Base-by-base conservation (phyloP, 345 rosid species). In the Arabis hirsuta region DNA sequence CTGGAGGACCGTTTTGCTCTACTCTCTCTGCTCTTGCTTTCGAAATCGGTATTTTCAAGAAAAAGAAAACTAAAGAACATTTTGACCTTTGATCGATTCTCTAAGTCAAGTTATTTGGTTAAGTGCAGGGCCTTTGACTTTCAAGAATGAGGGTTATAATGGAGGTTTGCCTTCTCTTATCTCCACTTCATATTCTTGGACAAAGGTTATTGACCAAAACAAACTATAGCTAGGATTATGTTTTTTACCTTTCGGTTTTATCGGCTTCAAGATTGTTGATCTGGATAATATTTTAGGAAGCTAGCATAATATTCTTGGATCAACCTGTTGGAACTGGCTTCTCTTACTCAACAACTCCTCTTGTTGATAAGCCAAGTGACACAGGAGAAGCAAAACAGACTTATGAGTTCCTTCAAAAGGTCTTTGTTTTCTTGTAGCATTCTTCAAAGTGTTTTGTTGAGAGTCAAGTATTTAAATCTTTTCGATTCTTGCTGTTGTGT, bases 261-360 rank as follows among this genome's bases (percentile, higher is more conserved):
- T 34, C 6, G 34, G 9, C 16, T 65, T 36, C 2, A 22, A 34
- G 34, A 48, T 42, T 29, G 48, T 8, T 55, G 38, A 14, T 16
- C 0, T 16, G 16, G 16, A 16, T 16, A 0, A 16, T 16, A 47
- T 36, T 36, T 27, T 3, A 60, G 74, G 60, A n/a, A 71, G 61
- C 74, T 16, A 71, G 53, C 44, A 60, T 71, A 26, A 51, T 71
- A 60, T 71, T 60, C 31, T 71, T 71, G 74, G 74, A 71, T 52
- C 74, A 71, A 42, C 96, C 97, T 4, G 87, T 81, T 5, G 89
- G 89, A 14, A 81, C 87, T 36, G 97, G 95, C 22, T 90, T 84
- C 81, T 88, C 97, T 9, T 90, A 82, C 55, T 69, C 90, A 43
- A 76, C 51, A 70, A 73, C 60, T 56, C 31, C 42, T 7, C 29